These are phyloP conservation scores for Cladosporium velox DNA, from an alignment of 2,329 filamentous ascomycete genomes.

Conservation along the genomic window DNA sequence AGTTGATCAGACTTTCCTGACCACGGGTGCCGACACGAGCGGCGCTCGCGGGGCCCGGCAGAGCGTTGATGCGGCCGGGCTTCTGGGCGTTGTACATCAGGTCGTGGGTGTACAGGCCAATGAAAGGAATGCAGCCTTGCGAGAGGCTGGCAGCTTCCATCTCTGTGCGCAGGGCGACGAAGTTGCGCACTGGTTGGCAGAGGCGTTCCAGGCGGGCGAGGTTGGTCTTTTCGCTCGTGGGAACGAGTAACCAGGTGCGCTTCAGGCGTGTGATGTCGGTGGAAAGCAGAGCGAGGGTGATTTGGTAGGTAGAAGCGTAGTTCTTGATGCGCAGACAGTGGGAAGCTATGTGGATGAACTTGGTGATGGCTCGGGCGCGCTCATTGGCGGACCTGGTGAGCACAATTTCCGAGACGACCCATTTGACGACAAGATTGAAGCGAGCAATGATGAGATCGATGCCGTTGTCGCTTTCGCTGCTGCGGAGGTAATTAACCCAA, in stretches of 20 bases:
- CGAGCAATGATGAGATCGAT: conserved; percentile 83
- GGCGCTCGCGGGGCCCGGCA: conserved; percentile 10
- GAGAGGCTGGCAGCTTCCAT: conserved; percentile 68
- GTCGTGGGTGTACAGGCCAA: conserved; percentile 79
- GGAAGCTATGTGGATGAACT: conserved; percentile 77
- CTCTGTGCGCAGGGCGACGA: conserved; percentile 72
- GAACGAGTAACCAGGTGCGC: conserved; percentile 71
- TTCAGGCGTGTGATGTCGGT: conserved; percentile 69
- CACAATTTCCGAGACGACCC: conserved; percentile 77
- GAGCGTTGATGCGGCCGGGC: conserved; percentile 67
- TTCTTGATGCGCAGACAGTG: conserved; percentile 77
- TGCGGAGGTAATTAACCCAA: conserved; percentile 79
- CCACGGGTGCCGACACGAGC: conserved; percentile 4
- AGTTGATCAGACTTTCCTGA: conserved; percentile 74
- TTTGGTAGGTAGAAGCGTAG: conserved; percentile 80
- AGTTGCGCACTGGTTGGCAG: conserved; percentile 76
- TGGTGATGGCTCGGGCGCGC: conserved; percentile 73
- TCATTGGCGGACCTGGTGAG: conserved; percentile 72
- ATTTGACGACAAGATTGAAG: conserved; percentile 87
- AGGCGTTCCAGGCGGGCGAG: conserved; percentile 70
- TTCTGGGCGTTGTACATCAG: conserved; percentile 79
- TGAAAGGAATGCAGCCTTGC: conserved; percentile 78
- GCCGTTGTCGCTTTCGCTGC: conserved; percentile 54
- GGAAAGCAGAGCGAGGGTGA: conserved; percentile 74
- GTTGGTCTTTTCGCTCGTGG: conserved; percentile 63